These are phyloP conservation scores for Nemania diffusa DNA, from an alignment of 2,329 filamentous ascomycete genomes.

Conservation along the genomic window DNA sequence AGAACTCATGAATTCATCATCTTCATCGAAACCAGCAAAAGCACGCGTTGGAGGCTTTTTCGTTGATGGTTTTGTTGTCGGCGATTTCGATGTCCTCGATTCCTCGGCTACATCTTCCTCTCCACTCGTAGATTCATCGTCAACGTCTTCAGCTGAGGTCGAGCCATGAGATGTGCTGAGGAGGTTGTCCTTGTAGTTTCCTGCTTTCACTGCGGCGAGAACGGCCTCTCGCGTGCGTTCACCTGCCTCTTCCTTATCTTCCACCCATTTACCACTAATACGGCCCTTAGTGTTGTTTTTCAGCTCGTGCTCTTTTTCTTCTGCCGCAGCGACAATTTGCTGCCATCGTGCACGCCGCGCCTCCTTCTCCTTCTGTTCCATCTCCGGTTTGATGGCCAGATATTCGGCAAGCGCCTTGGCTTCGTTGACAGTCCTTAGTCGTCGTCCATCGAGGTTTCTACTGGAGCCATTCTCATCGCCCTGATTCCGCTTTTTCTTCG, in stretches of 20 bases:
- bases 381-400: constrained; percentile 93
- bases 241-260: constrained; percentile 89
- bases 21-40: constrained; percentile 83
- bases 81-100: constrained; percentile 57
- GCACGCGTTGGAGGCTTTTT: constrained; percentile 54
- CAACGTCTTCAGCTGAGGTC: constrained; percentile 52
- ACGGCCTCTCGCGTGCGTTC: constrained; percentile 85
- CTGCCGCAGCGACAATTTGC: constrained; percentile 84
- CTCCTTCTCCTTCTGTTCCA: constrained; percentile 95
- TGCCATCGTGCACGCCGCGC: constrained; percentile 86
- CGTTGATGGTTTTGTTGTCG: constrained; percentile 55
- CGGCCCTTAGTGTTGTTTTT: constrained; percentile 76
- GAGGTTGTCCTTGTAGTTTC: constrained; percentile 70
- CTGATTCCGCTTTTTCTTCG: constrained; percentile 85
- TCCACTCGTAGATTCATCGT: constrained; percentile 49
- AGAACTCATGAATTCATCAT: constrained; percentile 78
- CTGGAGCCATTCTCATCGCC: constrained; percentile 89
- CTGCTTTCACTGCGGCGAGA: constrained; percentile 73
- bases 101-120: constrained; percentile 54
- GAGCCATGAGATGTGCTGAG: constrained; percentile 63
- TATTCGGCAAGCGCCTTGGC: constrained; percentile 96
- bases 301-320: constrained; percentile 85
- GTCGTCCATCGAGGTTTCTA: constrained; percentile 89
- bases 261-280: constrained; percentile 92
- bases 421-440: constrained; percentile 91